A percentile compares a stretch with the other conserved stretches of the same genome.
These are phyloP conservation scores for Pistacia integerrima DNA, from an alignment of 345 rosid species.

Conservation along the genomic window DNA sequence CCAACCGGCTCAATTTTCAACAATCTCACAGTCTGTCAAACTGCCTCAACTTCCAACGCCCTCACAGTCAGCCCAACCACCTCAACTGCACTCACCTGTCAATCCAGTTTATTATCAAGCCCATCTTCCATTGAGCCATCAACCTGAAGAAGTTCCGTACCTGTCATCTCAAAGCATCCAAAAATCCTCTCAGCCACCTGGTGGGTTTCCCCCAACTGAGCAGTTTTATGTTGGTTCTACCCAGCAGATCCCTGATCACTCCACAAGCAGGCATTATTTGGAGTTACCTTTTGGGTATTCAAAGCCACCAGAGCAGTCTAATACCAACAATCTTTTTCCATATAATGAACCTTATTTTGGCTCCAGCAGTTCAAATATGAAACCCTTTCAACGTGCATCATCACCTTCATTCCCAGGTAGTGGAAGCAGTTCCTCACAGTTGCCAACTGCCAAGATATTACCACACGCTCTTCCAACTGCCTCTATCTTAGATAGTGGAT, in stretches of 20 bases:
- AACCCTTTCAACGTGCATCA: neutral
- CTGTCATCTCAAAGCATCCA: constrained; percentile 25
- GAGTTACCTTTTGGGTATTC: constrained; percentile 25
- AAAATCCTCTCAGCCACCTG: constrained; percentile 25
- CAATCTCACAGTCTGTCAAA: constrained; percentile 5
- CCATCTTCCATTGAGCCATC: constrained; percentile 14
- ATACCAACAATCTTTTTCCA: constrained; percentile 14
- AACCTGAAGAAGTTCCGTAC: constrained; percentile 28
- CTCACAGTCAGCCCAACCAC: constrained; percentile 19
- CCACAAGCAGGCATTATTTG: constrained; percentile 22
- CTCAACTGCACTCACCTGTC: constrained; percentile 29
- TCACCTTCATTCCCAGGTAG: constrained; percentile 16
- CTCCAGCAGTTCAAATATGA: constrained; percentile 21
- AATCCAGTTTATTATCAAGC: constrained; percentile 21
- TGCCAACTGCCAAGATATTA: constrained; percentile 45
- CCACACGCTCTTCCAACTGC: constrained; percentile 59
- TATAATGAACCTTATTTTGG: constrained; percentile 20
- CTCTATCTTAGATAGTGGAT: constrained; percentile 34
- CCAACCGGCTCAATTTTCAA: constrained; percentile 6
- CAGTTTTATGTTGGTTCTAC: constrained; percentile 20
- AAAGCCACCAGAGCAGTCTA: constrained; percentile 12
- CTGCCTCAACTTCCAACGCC: constrained; percentile 9
- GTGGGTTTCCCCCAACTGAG: constrained; percentile 16
- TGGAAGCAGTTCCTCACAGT: constrained; percentile 25
- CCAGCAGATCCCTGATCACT: constrained; percentile 26